Evolutionary conservation across 1,139 yeast genomes (phyloP).

Genomic region (Protomyces arabidopsidicola): DNA sequence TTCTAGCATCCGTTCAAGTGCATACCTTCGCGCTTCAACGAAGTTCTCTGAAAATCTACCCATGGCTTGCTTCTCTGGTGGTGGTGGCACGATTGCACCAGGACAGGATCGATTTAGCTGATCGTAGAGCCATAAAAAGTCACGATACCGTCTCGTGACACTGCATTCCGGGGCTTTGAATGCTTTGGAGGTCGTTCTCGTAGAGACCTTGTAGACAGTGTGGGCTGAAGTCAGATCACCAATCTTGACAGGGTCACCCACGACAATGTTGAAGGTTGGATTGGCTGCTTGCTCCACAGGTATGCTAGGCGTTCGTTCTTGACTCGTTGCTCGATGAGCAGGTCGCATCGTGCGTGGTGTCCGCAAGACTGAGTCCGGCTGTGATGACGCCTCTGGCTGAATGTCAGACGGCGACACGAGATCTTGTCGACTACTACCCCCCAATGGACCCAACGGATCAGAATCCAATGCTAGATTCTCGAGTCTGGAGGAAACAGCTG

Average conservation of each 20-base stretch:
- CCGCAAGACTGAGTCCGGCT: background rate
- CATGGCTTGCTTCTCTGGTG: conserved; percentile 91
- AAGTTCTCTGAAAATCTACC: conserved; percentile 68
- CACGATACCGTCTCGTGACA: conserved; percentile 75
- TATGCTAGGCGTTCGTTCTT: conserved; percentile 9
- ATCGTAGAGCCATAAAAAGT: conserved; percentile 82
- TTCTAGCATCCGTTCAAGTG: conserved; percentile 80
- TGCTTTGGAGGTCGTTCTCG: conserved; percentile 48
- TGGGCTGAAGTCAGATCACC: conserved; percentile 88
- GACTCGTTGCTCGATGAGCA: background rate
- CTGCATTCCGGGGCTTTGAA: conserved; percentile 43
- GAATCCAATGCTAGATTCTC: conserved; percentile 11
- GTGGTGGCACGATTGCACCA: conserved; percentile 90
- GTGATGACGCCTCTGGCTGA: background rate
- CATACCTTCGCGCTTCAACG: conserved; percentile 76
- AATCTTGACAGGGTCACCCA: conserved; percentile 87
- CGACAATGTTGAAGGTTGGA: conserved; percentile 54
- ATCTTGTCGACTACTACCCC: background rate
- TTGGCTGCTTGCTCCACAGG: conserved; percentile 32
- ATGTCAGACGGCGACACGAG: background rate
- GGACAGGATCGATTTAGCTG: conserved; percentile 83
- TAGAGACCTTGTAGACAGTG: conserved; percentile 74
- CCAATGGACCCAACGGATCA: conserved; percentile 23
- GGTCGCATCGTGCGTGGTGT: background rate
- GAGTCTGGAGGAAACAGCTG: conserved; percentile 16